These are phyloP conservation scores for Oryza longistaminata DNA, from an alignment of 176 grass and related monocot species.

Conservation along the genomic window DNA sequence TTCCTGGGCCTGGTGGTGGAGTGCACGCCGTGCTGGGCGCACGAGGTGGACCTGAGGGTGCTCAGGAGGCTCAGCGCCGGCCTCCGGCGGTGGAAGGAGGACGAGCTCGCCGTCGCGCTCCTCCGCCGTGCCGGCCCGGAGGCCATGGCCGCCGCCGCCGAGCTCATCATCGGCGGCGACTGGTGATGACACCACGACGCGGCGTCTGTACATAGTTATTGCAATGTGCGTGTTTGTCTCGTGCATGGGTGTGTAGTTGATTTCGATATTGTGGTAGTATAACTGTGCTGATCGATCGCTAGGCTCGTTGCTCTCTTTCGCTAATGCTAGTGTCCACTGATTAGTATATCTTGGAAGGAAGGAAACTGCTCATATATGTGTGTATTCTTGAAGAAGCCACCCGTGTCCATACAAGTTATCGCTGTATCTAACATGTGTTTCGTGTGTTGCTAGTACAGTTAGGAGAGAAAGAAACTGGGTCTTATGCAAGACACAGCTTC, in stretches of 20 bases:
- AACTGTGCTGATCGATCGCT: not conserved
- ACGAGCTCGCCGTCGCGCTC: constrained; percentile 64
- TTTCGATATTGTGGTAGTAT: not conserved
- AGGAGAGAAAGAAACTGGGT: too few relatives aligned
- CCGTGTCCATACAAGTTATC: too few relatives aligned
- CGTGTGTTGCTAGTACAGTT: too few relatives aligned
- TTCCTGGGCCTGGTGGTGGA: constrained; percentile 85
- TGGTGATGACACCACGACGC: constrained; percentile 41
- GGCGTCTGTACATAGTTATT: constrained; percentile 36
- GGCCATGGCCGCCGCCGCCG: constrained; percentile 65
- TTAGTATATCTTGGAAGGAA: not conserved
- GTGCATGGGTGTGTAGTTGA: constrained; percentile 13
- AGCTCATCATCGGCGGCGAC: constrained; percentile 65
- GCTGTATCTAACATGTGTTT: too few relatives aligned
- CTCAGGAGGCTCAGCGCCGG: constrained; percentile 65
- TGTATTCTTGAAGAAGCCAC: too few relatives aligned
- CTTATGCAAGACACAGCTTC: too few relatives aligned
- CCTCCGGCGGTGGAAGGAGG: constrained; percentile 71
- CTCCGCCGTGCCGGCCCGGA: constrained; percentile 53
- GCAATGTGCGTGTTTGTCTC: too few relatives aligned
- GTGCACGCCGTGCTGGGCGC: constrained; percentile 80
- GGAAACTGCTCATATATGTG: not conserved
- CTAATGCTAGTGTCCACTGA: constrained; percentile 9
- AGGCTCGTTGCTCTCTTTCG: not conserved
- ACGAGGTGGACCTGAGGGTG: constrained; percentile 66